Conservation (phyloP, 805 yeast genomes). For the Barnettozyma vustinii region DNA sequence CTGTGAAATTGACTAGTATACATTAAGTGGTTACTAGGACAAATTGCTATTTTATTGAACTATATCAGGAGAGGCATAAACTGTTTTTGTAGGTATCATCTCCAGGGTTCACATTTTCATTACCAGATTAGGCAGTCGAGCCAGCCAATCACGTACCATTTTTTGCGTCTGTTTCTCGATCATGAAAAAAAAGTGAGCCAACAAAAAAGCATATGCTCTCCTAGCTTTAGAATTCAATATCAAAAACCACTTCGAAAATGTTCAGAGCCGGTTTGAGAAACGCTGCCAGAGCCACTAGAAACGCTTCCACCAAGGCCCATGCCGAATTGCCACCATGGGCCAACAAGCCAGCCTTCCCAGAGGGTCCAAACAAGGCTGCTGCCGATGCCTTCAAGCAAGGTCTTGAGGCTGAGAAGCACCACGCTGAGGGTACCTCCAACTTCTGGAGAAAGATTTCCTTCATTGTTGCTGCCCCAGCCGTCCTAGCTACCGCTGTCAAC, state of each 20-base stretch:
- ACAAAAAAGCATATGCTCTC: background rate
- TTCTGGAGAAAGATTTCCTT: conserved; percentile 84
- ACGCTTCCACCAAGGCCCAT: conserved; percentile 17
- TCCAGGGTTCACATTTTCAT: background rate
- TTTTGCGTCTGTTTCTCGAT: background rate
- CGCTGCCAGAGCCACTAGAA: conserved; percentile 23
- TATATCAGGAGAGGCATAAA: background rate
- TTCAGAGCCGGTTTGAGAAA: conserved; percentile 37
- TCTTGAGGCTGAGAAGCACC: conserved; percentile 63
- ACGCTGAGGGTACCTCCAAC: conserved; percentile 68
- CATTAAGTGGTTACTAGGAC: too few relatives aligned
- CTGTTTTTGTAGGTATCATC: background rate
- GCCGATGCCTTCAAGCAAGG: conserved; percentile 62
- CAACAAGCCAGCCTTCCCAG: conserved; percentile 43
- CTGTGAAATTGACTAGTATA: too few relatives aligned
- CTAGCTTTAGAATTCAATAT: background rate
- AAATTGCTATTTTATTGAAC: background rate
- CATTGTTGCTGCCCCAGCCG: conserved; percentile 78
- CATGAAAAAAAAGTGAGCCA: conserved; percentile 11
- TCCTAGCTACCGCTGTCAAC: conserved; percentile 70
- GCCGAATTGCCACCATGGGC: conserved; percentile 37
- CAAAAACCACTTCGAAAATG: conserved; percentile 25
- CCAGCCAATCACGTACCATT: conserved; percentile 16
- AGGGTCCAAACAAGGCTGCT: conserved; percentile 36
- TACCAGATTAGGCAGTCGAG: conserved; percentile 20